phyloP scores from a whole-genome alignment of 768 basidiomycete species.

The Hypsizygus marmoreus region DNA sequence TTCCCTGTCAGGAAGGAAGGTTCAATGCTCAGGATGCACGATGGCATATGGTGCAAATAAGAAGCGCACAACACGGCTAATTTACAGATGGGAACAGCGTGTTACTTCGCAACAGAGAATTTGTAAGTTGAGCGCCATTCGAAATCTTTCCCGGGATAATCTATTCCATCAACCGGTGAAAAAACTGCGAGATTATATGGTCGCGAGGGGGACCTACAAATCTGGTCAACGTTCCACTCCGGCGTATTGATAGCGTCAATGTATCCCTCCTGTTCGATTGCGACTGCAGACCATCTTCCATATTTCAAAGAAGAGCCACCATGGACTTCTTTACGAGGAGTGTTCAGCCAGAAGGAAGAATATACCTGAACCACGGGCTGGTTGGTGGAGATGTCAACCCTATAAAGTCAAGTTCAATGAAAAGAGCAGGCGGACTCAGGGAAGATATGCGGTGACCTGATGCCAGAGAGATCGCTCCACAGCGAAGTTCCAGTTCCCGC shows the following conservation, averaged over 20 bases:
- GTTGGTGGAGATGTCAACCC: constrained; percentile 50
- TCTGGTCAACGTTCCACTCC: constrained; percentile 54
- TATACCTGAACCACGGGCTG: constrained; percentile 56
- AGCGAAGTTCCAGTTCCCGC: constrained; percentile 36
- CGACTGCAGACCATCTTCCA: constrained; percentile 44
- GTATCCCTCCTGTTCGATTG: constrained; percentile 55
- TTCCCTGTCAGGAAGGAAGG: background rate
- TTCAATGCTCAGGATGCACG: constrained; percentile 2
- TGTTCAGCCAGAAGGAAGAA: constrained; percentile 46
- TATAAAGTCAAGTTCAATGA: constrained; percentile 16
- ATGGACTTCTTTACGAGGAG: constrained; percentile 47
- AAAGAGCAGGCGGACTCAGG: background rate
- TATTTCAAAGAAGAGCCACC: constrained; percentile 48
- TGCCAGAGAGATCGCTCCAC: constrained; percentile 51
- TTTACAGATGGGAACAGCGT: background rate
- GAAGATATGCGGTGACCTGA: constrained; percentile 31
- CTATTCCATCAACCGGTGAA: constrained; percentile 20
- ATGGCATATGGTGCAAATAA: too few relatives aligned
- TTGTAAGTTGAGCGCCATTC: constrained; percentile 50
- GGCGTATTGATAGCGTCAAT: constrained; percentile 59
- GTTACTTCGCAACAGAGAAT: constrained; percentile 37
- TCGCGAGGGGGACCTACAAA: constrained; percentile 38
- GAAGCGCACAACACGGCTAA: background rate
- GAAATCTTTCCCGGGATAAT: constrained; percentile 43
- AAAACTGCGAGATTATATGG: background rate